Percentiles rank a stretch among this genome's conserved stretches.
phyloP scores from a whole-genome alignment of 108 stramenopile genomes.

The Ochromonas danica region DNA sequence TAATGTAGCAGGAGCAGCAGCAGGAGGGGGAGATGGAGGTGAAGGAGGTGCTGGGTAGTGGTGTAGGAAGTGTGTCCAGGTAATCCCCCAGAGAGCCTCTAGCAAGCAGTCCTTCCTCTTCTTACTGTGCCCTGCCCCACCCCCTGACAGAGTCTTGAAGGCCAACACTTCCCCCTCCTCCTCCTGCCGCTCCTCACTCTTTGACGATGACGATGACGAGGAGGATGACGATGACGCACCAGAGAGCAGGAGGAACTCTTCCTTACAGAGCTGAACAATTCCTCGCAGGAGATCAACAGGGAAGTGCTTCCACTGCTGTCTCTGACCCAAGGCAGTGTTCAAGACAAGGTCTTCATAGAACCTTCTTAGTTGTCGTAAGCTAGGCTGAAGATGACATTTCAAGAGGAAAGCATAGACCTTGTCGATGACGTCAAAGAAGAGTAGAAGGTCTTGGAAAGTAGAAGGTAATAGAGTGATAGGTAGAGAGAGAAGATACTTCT shows the following conservation, averaged over 20 bases:
- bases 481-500: too few relatives aligned
- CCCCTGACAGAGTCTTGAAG: neutral
- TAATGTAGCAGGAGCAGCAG: neutral
- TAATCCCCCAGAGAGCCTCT: neutral
- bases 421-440: neutral
- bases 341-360: neutral
- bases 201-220: neutral
- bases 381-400: neutral
- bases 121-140: neutral
- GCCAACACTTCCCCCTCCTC: too few relatives aligned
- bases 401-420: neutral
- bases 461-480: too few relatives aligned
- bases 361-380: neutral
- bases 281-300: neutral
- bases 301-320: neutral
- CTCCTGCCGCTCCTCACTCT: too few relatives aligned
- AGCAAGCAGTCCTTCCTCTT: neutral
- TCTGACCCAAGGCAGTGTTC: neutral
- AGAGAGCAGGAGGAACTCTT: neutral
- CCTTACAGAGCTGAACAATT: neutral
- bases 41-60: neutral
- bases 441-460: too few relatives aligned
- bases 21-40: too few relatives aligned
- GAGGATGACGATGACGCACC: neutral
- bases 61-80: neutral